Percentiles rank a stretch among this genome's conserved stretches.
Conservation (phyloP, 2,329 filamentous ascomycete species). For the Lecanicillium sp. region DNA sequence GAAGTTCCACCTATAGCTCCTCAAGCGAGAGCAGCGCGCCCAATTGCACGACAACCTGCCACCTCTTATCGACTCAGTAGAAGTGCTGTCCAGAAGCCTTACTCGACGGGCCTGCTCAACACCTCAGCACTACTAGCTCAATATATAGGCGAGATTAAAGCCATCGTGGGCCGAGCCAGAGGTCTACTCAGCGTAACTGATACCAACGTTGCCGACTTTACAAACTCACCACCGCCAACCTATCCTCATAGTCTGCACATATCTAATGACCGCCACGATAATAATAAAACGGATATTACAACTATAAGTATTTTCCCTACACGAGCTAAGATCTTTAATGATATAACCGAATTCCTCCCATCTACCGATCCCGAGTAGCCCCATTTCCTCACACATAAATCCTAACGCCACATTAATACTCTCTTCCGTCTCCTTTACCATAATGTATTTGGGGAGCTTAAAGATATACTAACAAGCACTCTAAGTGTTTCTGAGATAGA, state of each 20-base stretch:
- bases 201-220: not conserved
- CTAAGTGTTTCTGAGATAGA: not conserved
- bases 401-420: constrained; percentile 8
- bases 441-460: constrained; percentile 8
- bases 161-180: constrained; percentile 6
- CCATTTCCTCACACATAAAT: constrained; percentile 9
- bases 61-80: constrained; percentile 4
- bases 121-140: not conserved
- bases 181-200: not conserved
- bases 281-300: not conserved
- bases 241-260: constrained; percentile 1
- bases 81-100: not conserved
- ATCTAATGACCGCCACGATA: constrained; percentile 4
- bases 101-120: not conserved
- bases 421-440: constrained; percentile 8
- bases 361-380: constrained; percentile 8
- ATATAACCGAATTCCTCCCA: constrained; percentile 6
- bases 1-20: too few relatives aligned
- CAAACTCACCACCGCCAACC: not conserved
- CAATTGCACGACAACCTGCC: constrained; percentile 2
- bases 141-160: constrained; percentile 4
- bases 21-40: constrained; percentile 10
- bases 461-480: not conserved
- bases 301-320: constrained; percentile 3
- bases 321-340: constrained; percentile 1